Percentiles rank a stretch among this genome's conserved stretches.
Evolutionary conservation across 805 yeast genomes (phyloP).

Genomic region (Hanseniaspora valbyensis): DNA sequence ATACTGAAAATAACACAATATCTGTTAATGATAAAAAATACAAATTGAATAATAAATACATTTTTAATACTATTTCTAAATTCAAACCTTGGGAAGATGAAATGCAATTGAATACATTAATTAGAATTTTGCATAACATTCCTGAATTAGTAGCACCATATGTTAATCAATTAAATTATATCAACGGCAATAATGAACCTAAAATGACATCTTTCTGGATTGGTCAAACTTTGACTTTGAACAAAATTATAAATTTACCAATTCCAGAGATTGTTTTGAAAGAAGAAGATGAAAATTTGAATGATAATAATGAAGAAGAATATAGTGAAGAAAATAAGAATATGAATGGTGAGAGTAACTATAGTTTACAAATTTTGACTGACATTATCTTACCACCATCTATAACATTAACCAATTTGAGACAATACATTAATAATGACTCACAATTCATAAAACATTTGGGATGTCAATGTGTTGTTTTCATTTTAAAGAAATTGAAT

Average conservation of each 20-base stretch:
- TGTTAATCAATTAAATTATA: conserved; percentile 44
- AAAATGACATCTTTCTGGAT: conserved; percentile 72
- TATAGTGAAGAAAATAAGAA: not conserved
- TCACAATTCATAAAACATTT: conserved; percentile 48
- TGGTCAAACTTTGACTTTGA: conserved; percentile 53
- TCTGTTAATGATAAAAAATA: conserved; percentile 42
- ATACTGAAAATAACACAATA: conserved; percentile 25
- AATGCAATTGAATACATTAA: conserved; percentile 45
- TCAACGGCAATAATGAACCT: conserved; percentile 64
- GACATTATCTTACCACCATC: conserved; percentile 59
- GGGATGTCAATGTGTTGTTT: conserved; percentile 47
- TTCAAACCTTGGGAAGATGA: conserved; percentile 77
- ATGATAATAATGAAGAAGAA: conserved; percentile 23
- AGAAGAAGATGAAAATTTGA: conserved; percentile 27
- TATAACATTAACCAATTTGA: conserved; percentile 45
- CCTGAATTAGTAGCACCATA: conserved; percentile 72
- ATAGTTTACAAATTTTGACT: conserved; percentile 27
- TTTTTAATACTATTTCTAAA: conserved; percentile 49
- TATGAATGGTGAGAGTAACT: not conserved
- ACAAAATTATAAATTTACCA: conserved; percentile 47
- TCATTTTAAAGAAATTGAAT: conserved; percentile 44
- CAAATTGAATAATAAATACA: conserved; percentile 54
- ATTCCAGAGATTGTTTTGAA: conserved; percentile 36
- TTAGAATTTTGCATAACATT: conserved; percentile 39
- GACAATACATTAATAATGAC: conserved; percentile 46